Base-by-base conservation (phyloP, 768 basidiomycete species). In the Auriscalpium vulgare region DNA sequence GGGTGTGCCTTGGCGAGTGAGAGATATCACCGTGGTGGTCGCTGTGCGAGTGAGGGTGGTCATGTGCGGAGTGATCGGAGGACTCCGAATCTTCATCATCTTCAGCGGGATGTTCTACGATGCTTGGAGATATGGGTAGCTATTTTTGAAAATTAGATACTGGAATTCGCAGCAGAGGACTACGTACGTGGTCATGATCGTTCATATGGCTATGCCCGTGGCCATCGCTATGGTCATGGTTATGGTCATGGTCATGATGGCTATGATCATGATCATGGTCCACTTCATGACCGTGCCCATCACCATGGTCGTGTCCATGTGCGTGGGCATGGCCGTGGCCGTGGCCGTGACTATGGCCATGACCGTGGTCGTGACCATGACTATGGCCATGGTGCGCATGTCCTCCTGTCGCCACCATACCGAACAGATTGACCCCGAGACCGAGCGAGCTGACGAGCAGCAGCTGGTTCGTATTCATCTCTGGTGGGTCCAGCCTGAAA, bases 391-490 rank as follows among this genome's bases (percentile, higher is more conserved):
- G 89, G 61, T 91, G 90, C 66, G 88, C 87, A 68, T 95, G 92
- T 4, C 93, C 94, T 5, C 97, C 97, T 79, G 97, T 99, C 1
- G 97, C 97, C 67, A 94, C 91, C 93, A 99, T 97, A 38, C 97
- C 97, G 63, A 97, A 98, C 17, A 99, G 72, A 68, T 99, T 99
- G 48, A 99, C 93, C 1, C 78, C 92, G 10, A 99, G 74, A 8
- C 97, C 97, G 29, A 97, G 69, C 4, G 85, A 81, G 59, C 92
- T 95, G 51, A 99, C 88, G 1, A 97, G 75, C 43, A 99, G 71
- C 0, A 99, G 77, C 65, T 97, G 95, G 59, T 81, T 88, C 3
- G 94, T 97, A 63, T 92, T 95, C 93, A 99, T 99, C 65, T 97
- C 94, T 1, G 97, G 97, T 19, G 97, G 95, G 60, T 95, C 88